phyloP scores from a whole-genome alignment of 1,284 basidiomycete species.

The Sporisorium iseilematis-ciliati region DNA sequence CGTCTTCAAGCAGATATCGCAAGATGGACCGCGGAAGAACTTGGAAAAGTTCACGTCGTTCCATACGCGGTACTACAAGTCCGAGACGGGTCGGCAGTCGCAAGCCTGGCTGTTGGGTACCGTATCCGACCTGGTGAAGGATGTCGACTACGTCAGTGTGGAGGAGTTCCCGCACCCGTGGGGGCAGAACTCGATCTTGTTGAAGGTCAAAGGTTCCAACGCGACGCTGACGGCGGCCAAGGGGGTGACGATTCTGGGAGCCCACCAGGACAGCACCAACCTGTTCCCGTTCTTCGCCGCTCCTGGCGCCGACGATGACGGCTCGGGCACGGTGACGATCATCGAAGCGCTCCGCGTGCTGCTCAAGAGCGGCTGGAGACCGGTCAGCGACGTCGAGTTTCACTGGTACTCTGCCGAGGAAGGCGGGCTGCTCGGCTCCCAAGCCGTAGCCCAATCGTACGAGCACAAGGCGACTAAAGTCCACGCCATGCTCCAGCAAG shows the following conservation, averaged over 20 bases:
- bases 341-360: slow-evolving; percentile 89
- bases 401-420: slow-evolving; percentile 97
- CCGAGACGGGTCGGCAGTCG: slow-evolving; percentile 78
- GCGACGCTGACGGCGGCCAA: slow-evolving; percentile 41
- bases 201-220: slow-evolving; percentile 56
- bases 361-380: slow-evolving; percentile 81
- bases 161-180: slow-evolving; percentile 87
- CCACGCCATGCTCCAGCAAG: slow-evolving; percentile 78
- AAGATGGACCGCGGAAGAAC: slow-evolving; percentile 52
- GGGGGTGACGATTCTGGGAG: slow-evolving; percentile 76
- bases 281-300: slow-evolving; percentile 63
- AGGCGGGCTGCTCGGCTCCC: slow-evolving; percentile 90
- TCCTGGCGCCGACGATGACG: slow-evolving; percentile 80
- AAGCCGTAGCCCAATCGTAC: slow-evolving; percentile 87
- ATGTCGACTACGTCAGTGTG: slow-evolving; percentile 74
- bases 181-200: slow-evolving; percentile 89
- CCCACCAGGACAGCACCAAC: slow-evolving; percentile 85
- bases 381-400: slow-evolving; percentile 83
- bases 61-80: slow-evolving; percentile 72
- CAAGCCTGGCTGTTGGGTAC: slow-evolving; percentile 81
- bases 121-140: slow-evolving; percentile 39
- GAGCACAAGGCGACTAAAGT: slow-evolving; percentile 77
- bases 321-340: slow-evolving; percentile 90
- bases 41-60: slow-evolving; percentile 73
- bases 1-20: slow-evolving; percentile 50